A percentile compares a stretch with the other conserved stretches of the same genome.
Conservation (phyloP, 257 asterid species). For the Petunia secreta region DNA sequence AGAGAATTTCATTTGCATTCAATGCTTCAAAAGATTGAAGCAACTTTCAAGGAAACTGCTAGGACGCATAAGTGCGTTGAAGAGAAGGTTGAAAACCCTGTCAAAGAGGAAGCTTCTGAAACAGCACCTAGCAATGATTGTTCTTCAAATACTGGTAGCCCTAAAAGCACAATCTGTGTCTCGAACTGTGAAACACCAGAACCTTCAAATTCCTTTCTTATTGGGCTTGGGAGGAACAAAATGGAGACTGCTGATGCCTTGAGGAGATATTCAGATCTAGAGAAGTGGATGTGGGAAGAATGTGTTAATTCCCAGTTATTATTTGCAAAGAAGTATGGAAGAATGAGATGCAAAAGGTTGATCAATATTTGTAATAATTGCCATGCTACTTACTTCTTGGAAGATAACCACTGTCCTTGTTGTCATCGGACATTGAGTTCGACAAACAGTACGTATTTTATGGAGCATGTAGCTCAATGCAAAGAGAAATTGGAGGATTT, state of each 20-base stretch:
- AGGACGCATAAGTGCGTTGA: constrained; percentile 33
- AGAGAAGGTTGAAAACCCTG: constrained; percentile 29
- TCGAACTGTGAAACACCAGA: constrained; percentile 32
- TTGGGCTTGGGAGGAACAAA: constrained; percentile 40
- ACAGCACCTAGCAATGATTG: constrained; percentile 33
- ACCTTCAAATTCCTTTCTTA: constrained; percentile 38
- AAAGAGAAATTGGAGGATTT: constrained; percentile 42
- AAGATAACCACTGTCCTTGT: constrained; percentile 56
- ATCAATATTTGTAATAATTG: constrained; percentile 63
- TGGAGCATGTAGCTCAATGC: constrained; percentile 54
- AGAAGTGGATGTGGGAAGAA: constrained; percentile 81
- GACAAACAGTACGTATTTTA: constrained; percentile 33
- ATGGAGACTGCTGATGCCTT: constrained; percentile 41
- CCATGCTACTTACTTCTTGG: constrained; percentile 47
- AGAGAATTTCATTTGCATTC: constrained; percentile 83
- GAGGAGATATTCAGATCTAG: constrained; percentile 54
- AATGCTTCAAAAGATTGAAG: constrained; percentile 72
- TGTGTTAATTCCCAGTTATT: constrained; percentile 48
- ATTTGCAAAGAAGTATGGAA: constrained; percentile 52
- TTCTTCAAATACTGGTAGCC: constrained; percentile 31
- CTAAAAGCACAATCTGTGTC: constrained; percentile 29
- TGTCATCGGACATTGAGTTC: constrained; percentile 48
- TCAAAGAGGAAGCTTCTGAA: constrained; percentile 39
- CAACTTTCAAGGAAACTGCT: constrained; percentile 58
- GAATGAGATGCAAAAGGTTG: constrained; percentile 47